A percentile compares a stretch with the other conserved stretches of the same genome.
Conservation (phyloP, 2,329 filamentous ascomycete genomes). For the Helminthosporium solani region DNA sequence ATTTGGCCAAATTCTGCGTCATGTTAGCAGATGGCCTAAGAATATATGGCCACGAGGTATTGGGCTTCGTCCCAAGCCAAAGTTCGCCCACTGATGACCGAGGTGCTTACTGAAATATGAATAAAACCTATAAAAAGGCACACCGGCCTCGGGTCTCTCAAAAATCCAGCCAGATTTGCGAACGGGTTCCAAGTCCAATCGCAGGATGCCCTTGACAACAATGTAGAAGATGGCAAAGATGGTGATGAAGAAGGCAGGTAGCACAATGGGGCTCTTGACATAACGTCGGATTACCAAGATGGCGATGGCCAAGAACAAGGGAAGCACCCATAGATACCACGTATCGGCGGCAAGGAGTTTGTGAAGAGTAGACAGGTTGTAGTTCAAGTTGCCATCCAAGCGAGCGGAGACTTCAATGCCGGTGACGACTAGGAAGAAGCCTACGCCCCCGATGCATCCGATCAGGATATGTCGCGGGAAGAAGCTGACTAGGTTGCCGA, state of each 20-base stretch:
- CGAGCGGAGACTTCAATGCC: slow-evolving; percentile 92
- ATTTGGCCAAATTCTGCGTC: slow-evolving; percentile 72
- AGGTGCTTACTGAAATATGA: slow-evolving; percentile 77
- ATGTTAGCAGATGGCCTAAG: slow-evolving; percentile 6
- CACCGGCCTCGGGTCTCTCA: slow-evolving; percentile 74
- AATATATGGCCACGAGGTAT: neutral
- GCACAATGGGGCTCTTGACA: slow-evolving; percentile 77
- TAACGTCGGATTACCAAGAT: slow-evolving; percentile 76
- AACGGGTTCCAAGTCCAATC: slow-evolving; percentile 65
- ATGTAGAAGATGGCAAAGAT: slow-evolving; percentile 79
- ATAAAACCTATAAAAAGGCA: slow-evolving; percentile 98
- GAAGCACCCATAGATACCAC: slow-evolving; percentile 78
- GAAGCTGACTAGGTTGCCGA: slow-evolving; percentile 93
- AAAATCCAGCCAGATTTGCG: slow-evolving; percentile 87
- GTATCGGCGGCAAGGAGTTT: slow-evolving; percentile 74
- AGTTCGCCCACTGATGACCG: no score
- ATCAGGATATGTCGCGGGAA: slow-evolving; percentile 96
- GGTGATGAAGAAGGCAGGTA: slow-evolving; percentile 81
- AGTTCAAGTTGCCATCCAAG: slow-evolving; percentile 80
- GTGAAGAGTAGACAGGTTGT: slow-evolving; percentile 72
- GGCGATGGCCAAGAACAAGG: slow-evolving; percentile 71
- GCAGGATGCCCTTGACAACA: slow-evolving; percentile 68
- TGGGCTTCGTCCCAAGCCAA: neutral
- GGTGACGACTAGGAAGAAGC: slow-evolving; percentile 89
- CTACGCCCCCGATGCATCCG: slow-evolving; percentile 95